Evolutionary conservation across 441 rosid genomes (phyloP).

Genomic region (Arabidopsis lyrata): DNA sequence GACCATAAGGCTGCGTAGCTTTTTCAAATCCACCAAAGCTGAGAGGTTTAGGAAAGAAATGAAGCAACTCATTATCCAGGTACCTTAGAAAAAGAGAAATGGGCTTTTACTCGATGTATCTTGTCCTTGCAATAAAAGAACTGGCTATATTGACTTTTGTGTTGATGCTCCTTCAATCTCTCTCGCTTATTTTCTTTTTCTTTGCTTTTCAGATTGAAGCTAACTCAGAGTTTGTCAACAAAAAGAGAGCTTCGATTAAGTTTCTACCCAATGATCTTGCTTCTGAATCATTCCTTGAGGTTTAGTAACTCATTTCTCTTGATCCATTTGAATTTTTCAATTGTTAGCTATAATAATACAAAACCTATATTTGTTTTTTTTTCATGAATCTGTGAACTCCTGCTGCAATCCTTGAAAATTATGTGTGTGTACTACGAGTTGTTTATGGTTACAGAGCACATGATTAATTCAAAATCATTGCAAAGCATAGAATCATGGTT

Average conservation of each 20-base stretch:
- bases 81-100: constrained; percentile 31
- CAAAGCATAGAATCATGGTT: constrained; percentile 7
- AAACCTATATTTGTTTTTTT: neutral
- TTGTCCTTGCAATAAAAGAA: constrained; percentile 1
- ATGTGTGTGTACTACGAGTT: neutral
- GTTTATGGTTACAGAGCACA: neutral
- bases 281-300: constrained; percentile 78
- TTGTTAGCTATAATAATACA: neutral
- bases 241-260: constrained; percentile 58
- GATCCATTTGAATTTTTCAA: neutral
- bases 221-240: constrained; percentile 67
- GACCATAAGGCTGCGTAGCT: constrained; percentile 70
- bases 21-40: constrained; percentile 80
- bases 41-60: constrained; percentile 92
- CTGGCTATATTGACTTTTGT: neutral
- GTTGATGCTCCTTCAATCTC: neutral
- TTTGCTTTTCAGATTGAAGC: constrained; percentile 64
- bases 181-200: neutral
- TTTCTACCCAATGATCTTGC: constrained; percentile 83
- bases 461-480: neutral
- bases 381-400: neutral
- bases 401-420: neutral
- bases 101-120: constrained; percentile 1
- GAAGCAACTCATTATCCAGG: constrained; percentile 85
- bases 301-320: constrained; percentile 31